Base-by-base conservation (phyloP, 2,329 filamentous ascomycete species). In the Colletotrichum nymphaeae region DNA sequence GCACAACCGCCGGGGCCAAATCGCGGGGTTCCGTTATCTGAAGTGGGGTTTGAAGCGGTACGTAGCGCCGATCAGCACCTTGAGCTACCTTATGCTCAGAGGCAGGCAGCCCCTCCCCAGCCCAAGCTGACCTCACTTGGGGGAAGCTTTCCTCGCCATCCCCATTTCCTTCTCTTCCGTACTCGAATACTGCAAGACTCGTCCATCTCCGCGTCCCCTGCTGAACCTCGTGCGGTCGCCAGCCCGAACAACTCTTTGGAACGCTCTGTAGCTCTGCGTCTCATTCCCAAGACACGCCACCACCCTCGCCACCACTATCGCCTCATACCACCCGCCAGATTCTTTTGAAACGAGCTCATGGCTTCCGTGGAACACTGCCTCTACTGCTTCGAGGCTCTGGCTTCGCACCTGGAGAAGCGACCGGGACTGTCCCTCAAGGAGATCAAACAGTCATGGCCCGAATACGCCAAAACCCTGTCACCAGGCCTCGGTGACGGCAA, bases 381-480 rank as follows among this genome's bases (percentile, higher is more conserved):
- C 79, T 95, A 93, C 84, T 98, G 95, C 86, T 98, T 99, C 87
- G 97, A 99, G 84, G 88, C 88, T 53, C 91, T 99, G 49, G 88
- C 91, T 63, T 93, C 95, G 67, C 90, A 91, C 74, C 94, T 97
- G 77, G 90, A 94, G 77, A 86, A 89, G 75, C 92, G 93, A 74
- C 87, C 92, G 72, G 85, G 93, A 12, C 86, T 95, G 77, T 88
- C 86, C 62, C 90, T 98, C 28, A 82, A 86, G 56, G 87, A 93
- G 75, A 88, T 98, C 73, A 90, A 96, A 83, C 85, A 90, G 22
- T 90, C 93, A 8, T 97, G 86, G 80, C 80, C 83, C 57, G 81
- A 83, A 59, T 89, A 85, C 77, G 59, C 75, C 59, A 80, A 79
- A n/a, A 76, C 75, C 60, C 67, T 78, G 35, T 49, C 63, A 74